Base-by-base conservation (phyloP, 1,284 basidiomycete species). In the Paramarasmius palmivorus region DNA sequence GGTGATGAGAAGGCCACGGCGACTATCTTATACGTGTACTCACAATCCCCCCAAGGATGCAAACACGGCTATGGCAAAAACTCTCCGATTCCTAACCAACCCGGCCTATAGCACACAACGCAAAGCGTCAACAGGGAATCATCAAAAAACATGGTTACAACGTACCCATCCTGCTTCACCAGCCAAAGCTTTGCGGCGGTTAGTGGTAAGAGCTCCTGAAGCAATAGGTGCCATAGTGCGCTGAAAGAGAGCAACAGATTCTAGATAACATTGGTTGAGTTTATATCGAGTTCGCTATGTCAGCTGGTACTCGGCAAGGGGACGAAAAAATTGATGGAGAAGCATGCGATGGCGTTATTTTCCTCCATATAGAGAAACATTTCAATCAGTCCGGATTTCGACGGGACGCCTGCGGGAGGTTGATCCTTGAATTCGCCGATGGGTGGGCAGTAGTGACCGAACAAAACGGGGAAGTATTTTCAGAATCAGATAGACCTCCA, bases 1-100 rank as follows among this genome's bases (percentile, higher is more conserved):
- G 26, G n/a, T 9, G 9, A 46, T 32, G 10, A 32, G 19, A 3
- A 1, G 15, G 10, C 14, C 9, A n/a, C 17, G 14, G 12, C 32
- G 5, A 12, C 15, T 10, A 1, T n/a, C 15, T 8, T 2, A 9
- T 17, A 17, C 12, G 29, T 15, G 20, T 34, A 73, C 84, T 70
- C 64, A 86, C 84, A 88, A 62, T 60, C 86, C 86, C 67, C 86
- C 86, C 23, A 88, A 72, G 12, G 85, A 87, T 3, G 86, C 86
- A 62, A 88, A 88, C n/a, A 89, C 76, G 10, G 85, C 80, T 50
- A 86, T 84, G 17, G 76, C 69, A 59, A 88, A 86, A 36, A 86
- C 69, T 56, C 74, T 76, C 32, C 76, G 72, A 62, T 88, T 88
- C 56, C 81, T 78, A 14, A 88, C 69, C 35, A 88, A 70, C 2